These are phyloP conservation scores for Syzygium aromaticum DNA, from an alignment of 345 rosid species.

Conservation along the genomic window DNA sequence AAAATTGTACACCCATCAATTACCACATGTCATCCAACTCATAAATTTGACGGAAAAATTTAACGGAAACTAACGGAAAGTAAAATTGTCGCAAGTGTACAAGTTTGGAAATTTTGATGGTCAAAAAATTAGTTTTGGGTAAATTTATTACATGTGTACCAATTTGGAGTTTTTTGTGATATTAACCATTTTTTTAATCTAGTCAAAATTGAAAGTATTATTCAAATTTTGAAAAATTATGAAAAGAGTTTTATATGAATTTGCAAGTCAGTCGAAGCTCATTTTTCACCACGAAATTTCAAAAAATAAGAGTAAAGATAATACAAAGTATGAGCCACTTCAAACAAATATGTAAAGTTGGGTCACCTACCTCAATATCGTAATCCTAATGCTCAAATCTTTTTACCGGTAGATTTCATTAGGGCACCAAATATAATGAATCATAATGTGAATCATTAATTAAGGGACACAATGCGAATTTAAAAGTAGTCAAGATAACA, in stretches of 20 bases:
- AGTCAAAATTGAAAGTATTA: background rate
- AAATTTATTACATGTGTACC: too few relatives aligned
- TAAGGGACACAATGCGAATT: background rate
- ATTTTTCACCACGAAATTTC: background rate
- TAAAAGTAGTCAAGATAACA: background rate
- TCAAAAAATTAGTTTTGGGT: too few relatives aligned
- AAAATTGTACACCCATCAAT: too few relatives aligned
- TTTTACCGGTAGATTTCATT: background rate
- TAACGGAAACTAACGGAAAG: too few relatives aligned
- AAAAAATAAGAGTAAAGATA: background rate
- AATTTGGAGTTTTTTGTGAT: too few relatives aligned
- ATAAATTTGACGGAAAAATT: too few relatives aligned
- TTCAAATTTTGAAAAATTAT: background rate
- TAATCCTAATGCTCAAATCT: background rate
- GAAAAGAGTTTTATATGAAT: background rate
- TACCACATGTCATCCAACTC: too few relatives aligned
- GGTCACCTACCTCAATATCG: background rate
- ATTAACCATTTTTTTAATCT: too few relatives aligned
- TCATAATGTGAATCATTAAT: background rate
- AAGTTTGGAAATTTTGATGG: too few relatives aligned
- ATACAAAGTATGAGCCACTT: background rate
- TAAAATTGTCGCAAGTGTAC: too few relatives aligned
- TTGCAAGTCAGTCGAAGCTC: background rate
- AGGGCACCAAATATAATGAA: background rate
- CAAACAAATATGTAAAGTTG: background rate